These are phyloP conservation scores for Fusarium zealandicum DNA, from an alignment of 2,329 filamentous ascomycete species.

Conservation along the genomic window DNA sequence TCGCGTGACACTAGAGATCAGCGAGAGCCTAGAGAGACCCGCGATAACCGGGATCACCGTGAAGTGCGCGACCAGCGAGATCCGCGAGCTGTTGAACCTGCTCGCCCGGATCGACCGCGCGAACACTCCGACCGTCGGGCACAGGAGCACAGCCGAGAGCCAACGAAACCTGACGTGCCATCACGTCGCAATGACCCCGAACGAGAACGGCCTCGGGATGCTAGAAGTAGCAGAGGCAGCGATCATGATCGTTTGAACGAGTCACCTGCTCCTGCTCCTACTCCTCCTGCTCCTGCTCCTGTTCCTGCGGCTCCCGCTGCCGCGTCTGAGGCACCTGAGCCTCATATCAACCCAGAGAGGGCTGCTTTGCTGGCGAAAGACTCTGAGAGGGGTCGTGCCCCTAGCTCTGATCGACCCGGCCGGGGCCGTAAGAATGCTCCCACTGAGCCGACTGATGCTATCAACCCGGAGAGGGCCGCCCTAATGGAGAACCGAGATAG, in stretches of 20 bases:
- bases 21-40: slow-evolving; percentile 49
- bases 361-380: slow-evolving; percentile 57
- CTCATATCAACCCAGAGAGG: slow-evolving; percentile 63
- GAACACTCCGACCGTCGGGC: slow-evolving; percentile 55
- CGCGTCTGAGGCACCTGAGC: slow-evolving; percentile 47
- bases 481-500: slow-evolving; percentile 52
- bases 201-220: slow-evolving; percentile 49
- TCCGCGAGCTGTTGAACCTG: slow-evolving; percentile 48
- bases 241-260: slow-evolving; percentile 44
- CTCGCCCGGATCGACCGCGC: slow-evolving; percentile 52
- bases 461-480: slow-evolving; percentile 59
- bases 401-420: slow-evolving; percentile 42
- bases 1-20: slow-evolving; percentile 44
- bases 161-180: slow-evolving; percentile 42
- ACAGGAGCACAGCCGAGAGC: slow-evolving; percentile 45
- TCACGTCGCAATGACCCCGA: slow-evolving; percentile 53
- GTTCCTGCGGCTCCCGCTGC: slow-evolving; percentile 41
- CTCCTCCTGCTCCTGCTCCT: slow-evolving; percentile 34
- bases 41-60: slow-evolving; percentile 51
- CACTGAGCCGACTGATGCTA: slow-evolving; percentile 45
- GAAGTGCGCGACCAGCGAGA: slow-evolving; percentile 48
- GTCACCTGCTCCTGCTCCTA: slow-evolving; percentile 38
- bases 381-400: slow-evolving; percentile 38
- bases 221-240: slow-evolving; percentile 37
- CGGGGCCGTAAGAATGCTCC: slow-evolving; percentile 42